A percentile compares a stretch with the other conserved stretches of the same genome.
Conservation (phyloP, 345 rosid species). For the Acer yangbiense region DNA sequence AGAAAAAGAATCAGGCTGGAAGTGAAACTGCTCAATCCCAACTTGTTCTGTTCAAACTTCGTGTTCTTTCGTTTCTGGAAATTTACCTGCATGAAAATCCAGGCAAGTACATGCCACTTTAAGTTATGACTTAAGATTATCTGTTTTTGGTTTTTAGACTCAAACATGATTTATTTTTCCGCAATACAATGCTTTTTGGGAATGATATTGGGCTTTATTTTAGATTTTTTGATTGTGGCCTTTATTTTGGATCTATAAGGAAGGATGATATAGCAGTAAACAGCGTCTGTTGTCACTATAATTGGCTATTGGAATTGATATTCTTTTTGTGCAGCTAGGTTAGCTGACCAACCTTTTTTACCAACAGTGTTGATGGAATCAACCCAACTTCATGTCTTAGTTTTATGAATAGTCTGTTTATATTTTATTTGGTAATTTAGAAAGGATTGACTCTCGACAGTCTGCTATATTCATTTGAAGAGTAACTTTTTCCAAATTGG, state of each 20-base stretch:
- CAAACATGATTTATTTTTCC: background rate
- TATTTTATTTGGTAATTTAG: background rate
- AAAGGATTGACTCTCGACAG: background rate
- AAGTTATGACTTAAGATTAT: conserved; percentile 1
- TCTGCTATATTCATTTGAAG: background rate
- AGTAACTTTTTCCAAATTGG: background rate
- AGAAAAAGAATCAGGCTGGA: conserved; percentile 84
- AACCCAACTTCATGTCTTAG: background rate
- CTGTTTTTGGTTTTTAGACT: background rate
- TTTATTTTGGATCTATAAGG: background rate
- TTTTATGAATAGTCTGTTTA: conserved; percentile 6
- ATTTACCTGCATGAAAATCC: conserved; percentile 91
- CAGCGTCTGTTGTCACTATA: background rate
- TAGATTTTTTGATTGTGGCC: background rate
- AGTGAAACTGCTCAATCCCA: conserved; percentile 92
- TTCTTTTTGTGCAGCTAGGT: background rate
- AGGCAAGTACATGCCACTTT: conserved; percentile 43
- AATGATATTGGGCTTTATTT: background rate
- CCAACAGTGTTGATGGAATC: background rate
- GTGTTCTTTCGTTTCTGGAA: conserved; percentile 91
- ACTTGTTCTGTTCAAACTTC: conserved; percentile 87
- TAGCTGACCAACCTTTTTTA: background rate
- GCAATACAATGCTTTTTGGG: background rate
- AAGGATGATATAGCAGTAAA: background rate
- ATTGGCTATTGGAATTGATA: background rate